Evolutionary conservation across 306 rosid genomes (phyloP), one percentile per base, ranked within the genome.

Genomic region (Gastrolobium bilobum): DNA sequence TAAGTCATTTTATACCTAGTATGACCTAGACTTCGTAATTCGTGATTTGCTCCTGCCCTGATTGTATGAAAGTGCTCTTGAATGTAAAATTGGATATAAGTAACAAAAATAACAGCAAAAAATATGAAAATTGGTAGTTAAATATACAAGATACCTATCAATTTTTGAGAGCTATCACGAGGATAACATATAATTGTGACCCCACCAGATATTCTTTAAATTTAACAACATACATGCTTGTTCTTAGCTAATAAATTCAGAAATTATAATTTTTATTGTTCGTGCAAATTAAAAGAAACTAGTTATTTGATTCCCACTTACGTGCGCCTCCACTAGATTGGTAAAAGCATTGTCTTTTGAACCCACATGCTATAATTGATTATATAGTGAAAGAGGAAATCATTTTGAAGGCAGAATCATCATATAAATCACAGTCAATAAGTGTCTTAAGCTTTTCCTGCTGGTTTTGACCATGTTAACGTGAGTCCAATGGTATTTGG

Each of bases 231-330:
- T 20, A 20, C 26, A 20, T 20, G 26, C 26, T 20, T 20, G 26
- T 1, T 20, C 26, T 20, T 20, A 20, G 33, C 33, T 53, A 53
- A 53, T 31, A 5, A 5, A 15, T 15, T 0, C 15, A 20, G 59
- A 53, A 14, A 29, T 10, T 30, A 15, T 53, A 5, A 53, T 31
- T 1, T 40, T 31, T 7, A 6, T 57, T 57, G 0, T 33, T 33
- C 37, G 15, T 74, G 71, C 64, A 15, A 66, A 58, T 20, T 20
- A 20, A 51, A 68, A 60, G 53, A 14, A 37, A 46, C 63, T 7
- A 35, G 42, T 63, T 65, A 34, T 69, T 76, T 40, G 57, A 51
- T 51, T 51, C 30, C 57, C 42, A 44, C 42, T 53, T 64, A 40
- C 69, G 15, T 13, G 9, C 33, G 29, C 33, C 59, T 14, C 33